Conservation (phyloP, 169 alveolate genomes). For the Plasmodium falciparum region DNA sequence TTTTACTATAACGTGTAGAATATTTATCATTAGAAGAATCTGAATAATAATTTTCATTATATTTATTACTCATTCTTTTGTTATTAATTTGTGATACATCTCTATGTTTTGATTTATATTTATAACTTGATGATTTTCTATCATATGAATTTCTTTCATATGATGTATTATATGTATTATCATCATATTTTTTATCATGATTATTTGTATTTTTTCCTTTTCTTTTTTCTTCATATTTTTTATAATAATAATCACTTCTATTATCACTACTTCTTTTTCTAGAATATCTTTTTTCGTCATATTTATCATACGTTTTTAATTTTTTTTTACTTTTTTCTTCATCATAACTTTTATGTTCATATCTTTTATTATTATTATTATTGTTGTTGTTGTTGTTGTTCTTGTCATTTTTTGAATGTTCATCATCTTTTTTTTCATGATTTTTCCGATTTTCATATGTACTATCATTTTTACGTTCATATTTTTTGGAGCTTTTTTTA, state of each 20-base stretch:
- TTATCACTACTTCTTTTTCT: slow-evolving; percentile 9
- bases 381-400: not conserved
- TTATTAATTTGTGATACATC: not conserved
- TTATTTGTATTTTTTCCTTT: slow-evolving; percentile 9
- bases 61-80: not conserved
- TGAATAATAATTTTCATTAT: slow-evolving; percentile 4
- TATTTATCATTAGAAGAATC: not conserved
- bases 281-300: slow-evolving; percentile 10
- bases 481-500: slow-evolving; percentile 3
- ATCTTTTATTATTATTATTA: slow-evolving; percentile 19
- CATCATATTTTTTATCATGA: slow-evolving; percentile 25
- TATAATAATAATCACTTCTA: slow-evolving; percentile 4
- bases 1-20: not conserved
- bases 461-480: slow-evolving; percentile 16
- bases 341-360: slow-evolving; percentile 1
- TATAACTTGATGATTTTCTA: slow-evolving; percentile 30
- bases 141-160: slow-evolving; percentile 34
- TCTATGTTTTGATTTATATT: not conserved
- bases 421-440: slow-evolving; percentile 20
- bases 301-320: slow-evolving; percentile 30
- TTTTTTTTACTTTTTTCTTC: slow-evolving; percentile 35
- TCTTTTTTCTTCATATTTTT: slow-evolving; percentile 25
- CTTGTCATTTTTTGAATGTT: slow-evolving; percentile 8
- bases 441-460: slow-evolving; percentile 32
- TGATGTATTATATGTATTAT: slow-evolving; percentile 1